Conservation (phyloP, 192 early-diverging fungal genomes). For the Backusella luteola region DNA sequence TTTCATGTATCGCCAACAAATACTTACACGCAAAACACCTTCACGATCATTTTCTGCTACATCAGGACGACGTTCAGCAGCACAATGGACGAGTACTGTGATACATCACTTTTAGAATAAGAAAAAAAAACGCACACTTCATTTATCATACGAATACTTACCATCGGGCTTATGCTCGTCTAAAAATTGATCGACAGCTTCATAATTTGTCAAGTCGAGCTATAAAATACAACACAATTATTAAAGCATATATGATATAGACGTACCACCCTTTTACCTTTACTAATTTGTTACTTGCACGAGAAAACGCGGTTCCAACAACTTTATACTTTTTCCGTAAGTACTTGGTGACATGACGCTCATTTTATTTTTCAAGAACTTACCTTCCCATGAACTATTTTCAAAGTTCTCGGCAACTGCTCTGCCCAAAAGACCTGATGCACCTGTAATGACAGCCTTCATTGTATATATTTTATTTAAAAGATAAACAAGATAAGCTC, state of each 20-base stretch:
- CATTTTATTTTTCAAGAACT: neutral
- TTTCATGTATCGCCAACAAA: neutral
- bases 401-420: conserved; percentile 59
- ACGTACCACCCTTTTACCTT: conserved; percentile 41
- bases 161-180: conserved; percentile 54
- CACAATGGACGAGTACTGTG: conserved; percentile 73
- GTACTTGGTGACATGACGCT: neutral
- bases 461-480: conserved; percentile 17
- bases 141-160: neutral
- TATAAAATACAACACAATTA: conserved; percentile 9
- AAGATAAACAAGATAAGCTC: neutral
- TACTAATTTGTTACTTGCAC: conserved; percentile 51
- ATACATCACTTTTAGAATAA: neutral
- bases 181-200: conserved; percentile 54
- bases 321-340: conserved; percentile 38
- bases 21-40: conserved; percentile 50
- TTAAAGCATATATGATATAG: neutral
- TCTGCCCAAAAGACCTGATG: conserved; percentile 81
- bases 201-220: conserved; percentile 66
- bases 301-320: conserved; percentile 69
- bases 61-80: conserved; percentile 84
- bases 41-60: conserved; percentile 67
- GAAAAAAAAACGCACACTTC: too few species aligned
- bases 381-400: conserved; percentile 52
- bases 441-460: conserved; percentile 77